phyloP scores from a whole-genome alignment of 2,329 filamentous ascomycete species.

The Microcyclosporella mali region DNA sequence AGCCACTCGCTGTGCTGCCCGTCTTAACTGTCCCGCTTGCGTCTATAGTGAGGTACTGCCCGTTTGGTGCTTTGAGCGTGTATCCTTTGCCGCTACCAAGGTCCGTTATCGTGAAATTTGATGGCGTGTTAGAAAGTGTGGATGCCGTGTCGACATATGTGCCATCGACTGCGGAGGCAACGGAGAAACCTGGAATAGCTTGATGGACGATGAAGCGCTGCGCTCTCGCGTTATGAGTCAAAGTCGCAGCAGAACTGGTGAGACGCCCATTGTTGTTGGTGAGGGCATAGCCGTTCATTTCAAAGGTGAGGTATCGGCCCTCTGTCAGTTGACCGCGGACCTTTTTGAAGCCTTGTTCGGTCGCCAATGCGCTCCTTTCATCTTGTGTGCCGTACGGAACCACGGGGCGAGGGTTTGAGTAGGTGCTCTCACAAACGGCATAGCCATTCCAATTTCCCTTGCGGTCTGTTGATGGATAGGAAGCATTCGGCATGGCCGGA shows the following conservation, averaged over 20 bases:
- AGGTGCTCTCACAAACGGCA: slow-evolving; percentile 39
- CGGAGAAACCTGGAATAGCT: slow-evolving; percentile 34
- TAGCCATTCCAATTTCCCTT: slow-evolving; percentile 43
- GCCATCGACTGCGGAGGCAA: slow-evolving; percentile 39
- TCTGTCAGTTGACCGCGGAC: slow-evolving; percentile 49
- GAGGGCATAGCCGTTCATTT: slow-evolving; percentile 42
- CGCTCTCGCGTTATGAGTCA: slow-evolving; percentile 35
- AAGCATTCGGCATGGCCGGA: slow-evolving; percentile 42
- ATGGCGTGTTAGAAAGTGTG: slow-evolving; percentile 8
- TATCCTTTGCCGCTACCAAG: slow-evolving; percentile 34
- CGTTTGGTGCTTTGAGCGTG: slow-evolving; percentile 22
- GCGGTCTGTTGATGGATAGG: slow-evolving; percentile 38
- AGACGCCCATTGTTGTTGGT: slow-evolving; percentile 9
- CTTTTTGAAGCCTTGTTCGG: slow-evolving; percentile 51
- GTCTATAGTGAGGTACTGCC: slow-evolving; percentile 21
- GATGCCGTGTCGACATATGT: slow-evolving; percentile 4
- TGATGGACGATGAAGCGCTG: slow-evolving; percentile 50
- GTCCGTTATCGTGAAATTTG: slow-evolving; percentile 32
- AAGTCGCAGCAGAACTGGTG: slow-evolving; percentile 22
- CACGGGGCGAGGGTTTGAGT: slow-evolving; percentile 34
- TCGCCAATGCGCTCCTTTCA: slow-evolving; percentile 35
- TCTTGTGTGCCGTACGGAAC: slow-evolving; percentile 45
- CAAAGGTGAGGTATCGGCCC: slow-evolving; percentile 50
- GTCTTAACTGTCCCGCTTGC: slow-evolving; percentile 9
- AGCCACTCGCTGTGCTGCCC: slow-evolving; percentile 15